These are phyloP conservation scores for Lodderomyces orthopsilosis DNA, from an alignment of 1,139 yeast species.

Conservation along the genomic window DNA sequence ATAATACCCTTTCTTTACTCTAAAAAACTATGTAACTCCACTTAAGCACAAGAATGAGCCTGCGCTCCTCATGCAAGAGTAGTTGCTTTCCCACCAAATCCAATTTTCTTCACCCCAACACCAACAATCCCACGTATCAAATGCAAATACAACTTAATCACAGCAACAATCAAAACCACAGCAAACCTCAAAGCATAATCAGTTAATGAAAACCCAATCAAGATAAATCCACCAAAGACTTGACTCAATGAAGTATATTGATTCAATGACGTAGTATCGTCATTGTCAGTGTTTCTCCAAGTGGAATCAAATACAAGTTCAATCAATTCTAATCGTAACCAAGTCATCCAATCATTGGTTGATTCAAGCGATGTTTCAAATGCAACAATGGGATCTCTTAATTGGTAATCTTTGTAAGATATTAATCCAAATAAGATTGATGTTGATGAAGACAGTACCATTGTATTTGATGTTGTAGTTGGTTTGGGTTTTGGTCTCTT, in stretches of 20 bases:
- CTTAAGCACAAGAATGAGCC: too few relatives aligned
- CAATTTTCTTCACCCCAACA: neutral
- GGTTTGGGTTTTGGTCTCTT: neutral
- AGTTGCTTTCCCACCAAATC: neutral
- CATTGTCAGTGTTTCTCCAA: neutral
- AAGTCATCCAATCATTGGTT: neutral
- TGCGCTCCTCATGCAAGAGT: neutral
- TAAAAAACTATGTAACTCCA: too few relatives aligned
- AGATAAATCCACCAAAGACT: constrained; percentile 1
- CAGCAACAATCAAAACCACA: neutral
- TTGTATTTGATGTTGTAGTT: neutral
- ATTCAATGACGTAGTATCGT: neutral
- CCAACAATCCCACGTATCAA: neutral
- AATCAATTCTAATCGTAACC: constrained; percentile 1
- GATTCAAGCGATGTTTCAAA: neutral
- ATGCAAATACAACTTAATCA: constrained; percentile 2
- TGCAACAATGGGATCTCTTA: neutral
- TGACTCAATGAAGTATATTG: neutral
- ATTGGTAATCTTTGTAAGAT: neutral
- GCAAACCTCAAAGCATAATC: neutral
- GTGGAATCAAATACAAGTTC: neutral
- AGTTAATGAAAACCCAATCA: constrained; percentile 1
- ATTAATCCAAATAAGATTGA: neutral
- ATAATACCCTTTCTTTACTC: neutral
- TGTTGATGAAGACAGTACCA: neutral